Conservation (phyloP, 2,329 filamentous ascomycete genomes). For the Cryphonectria parasitica region DNA sequence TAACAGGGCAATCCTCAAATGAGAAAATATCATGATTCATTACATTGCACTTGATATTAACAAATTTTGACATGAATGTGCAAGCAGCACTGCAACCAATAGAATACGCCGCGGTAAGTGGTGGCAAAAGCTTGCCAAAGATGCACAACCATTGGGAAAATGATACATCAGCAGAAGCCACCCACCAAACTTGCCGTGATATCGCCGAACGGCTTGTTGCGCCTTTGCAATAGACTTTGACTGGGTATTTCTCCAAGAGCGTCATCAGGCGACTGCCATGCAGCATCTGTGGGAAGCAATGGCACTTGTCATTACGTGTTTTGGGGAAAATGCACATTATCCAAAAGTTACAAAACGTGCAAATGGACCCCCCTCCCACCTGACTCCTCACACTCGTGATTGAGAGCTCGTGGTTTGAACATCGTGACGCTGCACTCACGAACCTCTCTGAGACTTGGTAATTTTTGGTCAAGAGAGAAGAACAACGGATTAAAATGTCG, state of each 20-base stretch:
- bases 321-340: background rate
- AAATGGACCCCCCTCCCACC: background rate
- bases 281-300: background rate
- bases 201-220: conserved; percentile 6
- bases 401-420: background rate
- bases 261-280: background rate
- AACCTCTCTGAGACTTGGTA: background rate
- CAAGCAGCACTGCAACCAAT: background rate
- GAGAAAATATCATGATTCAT: background rate
- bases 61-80: background rate
- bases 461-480: background rate
- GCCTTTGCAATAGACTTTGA: background rate
- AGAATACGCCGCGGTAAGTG: background rate
- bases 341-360: background rate
- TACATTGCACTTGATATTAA: background rate
- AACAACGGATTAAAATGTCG: conserved; percentile 13
- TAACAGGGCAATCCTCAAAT: background rate
- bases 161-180: background rate
- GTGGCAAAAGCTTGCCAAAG: background rate
- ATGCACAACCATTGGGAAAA: background rate
- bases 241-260: conserved; percentile 5
- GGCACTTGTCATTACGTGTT: background rate
- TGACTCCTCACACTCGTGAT: conserved; percentile 7
- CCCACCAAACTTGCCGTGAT: conserved; percentile 11
- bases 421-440: background rate